Evolutionary conservation across 2,329 filamentous ascomycete species (phyloP), one percentile per base, ranked within the genome.

Genomic region (Botrytis cinerea): DNA sequence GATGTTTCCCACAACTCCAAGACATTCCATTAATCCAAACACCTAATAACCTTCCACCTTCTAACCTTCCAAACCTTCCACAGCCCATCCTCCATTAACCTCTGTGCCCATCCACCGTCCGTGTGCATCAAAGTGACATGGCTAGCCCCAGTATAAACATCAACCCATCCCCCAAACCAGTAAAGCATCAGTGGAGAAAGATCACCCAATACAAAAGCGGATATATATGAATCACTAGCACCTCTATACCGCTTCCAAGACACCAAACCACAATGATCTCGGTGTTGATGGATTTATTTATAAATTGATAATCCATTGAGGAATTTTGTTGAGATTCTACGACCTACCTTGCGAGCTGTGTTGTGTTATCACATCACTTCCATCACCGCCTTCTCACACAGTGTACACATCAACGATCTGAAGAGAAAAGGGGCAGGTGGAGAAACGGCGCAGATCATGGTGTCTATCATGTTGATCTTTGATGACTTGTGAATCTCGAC

Each of bases 191-290:
- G 62, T 35, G 43, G 62, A 22, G 62, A 48, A 64, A 64, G 62
- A 64, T 64, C 43, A 35, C 45, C 62, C 43, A 64, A 64, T 64
- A 35, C 48, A 48, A 45, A 48, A 25, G 43, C 48, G 43, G 62
- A 48, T 48, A 9, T 3, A 48, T 48, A 9, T 3, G 6, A 16
- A 32, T 1, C n/a, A 12, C 28, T n/a, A 38, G 22, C 45, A 48
- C 18, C 22, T 66, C 43, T n/a, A 66, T 66, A 48, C 43, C 45
- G 59, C 35, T 38, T n/a, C 38, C 4, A 38, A 43, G 60, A 62
- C 38, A n/a, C 22, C 46, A 51, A 51, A 51, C 46, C 46, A 51
- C 35, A 38, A 38, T 38, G 5, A 38, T 38, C 35, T 6, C 35
- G 35, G 35, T 6, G 7, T 8, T 38, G 35, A 38, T 38, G 35